phyloP scores from a whole-genome alignment of 2,329 filamentous ascomycete species.

The Alternaria brassicae region DNA sequence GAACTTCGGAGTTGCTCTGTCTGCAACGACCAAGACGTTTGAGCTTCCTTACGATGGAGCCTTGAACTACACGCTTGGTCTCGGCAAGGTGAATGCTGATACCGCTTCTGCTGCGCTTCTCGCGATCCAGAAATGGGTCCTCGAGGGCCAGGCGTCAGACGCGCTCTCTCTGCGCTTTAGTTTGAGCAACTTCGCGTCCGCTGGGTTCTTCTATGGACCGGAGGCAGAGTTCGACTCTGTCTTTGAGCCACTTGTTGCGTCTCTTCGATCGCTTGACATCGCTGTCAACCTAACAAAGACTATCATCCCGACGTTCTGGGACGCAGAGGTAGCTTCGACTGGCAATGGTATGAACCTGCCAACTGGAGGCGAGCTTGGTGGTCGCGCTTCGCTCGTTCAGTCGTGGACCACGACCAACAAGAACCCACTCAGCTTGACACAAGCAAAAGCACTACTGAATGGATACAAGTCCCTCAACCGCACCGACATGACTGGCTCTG shows the following conservation, averaged over 20 bases:
- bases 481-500: conserved; percentile 18
- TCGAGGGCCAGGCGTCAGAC: conserved; percentile 16
- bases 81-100: conserved; percentile 3
- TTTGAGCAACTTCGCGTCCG: conserved; percentile 12
- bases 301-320: conserved; percentile 25
- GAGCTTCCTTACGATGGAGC: conserved; percentile 12
- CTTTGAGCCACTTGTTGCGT: conserved; percentile 17
- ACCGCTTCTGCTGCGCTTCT: conserved; percentile 16
- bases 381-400: conserved; percentile 25
- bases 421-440: conserved; percentile 13
- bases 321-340: conserved; percentile 12
- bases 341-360: conserved; percentile 21
- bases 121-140: conserved; percentile 22
- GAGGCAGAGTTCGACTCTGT: conserved; percentile 18
- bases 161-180: conserved; percentile 23
- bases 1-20: conserved; percentile 19
- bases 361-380: conserved; percentile 22
- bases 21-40: conserved; percentile 16
- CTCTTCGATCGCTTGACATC: conserved; percentile 8
- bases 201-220: conserved; percentile 23
- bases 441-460: conserved; percentile 17
- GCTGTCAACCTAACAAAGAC: conserved; percentile 17
- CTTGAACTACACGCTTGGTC: conserved; percentile 13
- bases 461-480: conserved; percentile 20
- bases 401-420: conserved; percentile 22